These are phyloP conservation scores for Schwanniomyces sp. DNA, from an alignment of 805 yeast species.

Conservation along the genomic window DNA sequence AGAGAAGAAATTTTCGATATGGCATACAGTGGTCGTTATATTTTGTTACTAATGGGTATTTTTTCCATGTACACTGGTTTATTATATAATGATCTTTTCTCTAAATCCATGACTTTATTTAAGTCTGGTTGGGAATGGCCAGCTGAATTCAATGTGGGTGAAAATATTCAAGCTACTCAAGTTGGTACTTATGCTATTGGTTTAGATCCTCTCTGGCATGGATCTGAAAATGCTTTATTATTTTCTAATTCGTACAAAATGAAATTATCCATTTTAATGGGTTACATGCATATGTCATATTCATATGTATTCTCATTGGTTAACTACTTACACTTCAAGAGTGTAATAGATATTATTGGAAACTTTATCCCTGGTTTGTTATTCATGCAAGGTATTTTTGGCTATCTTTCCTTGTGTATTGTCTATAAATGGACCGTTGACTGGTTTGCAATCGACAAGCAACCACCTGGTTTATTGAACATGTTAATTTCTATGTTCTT, in stretches of 20 bases:
- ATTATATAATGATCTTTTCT: constrained; percentile 90
- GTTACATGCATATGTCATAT: constrained; percentile 91
- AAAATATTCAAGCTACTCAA: constrained; percentile 62
- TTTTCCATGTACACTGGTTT: constrained; percentile 96
- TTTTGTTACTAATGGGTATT: constrained; percentile 85
- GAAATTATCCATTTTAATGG: constrained; percentile 94
- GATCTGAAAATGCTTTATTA: constrained; percentile 85
- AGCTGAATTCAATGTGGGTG: constrained; percentile 64
- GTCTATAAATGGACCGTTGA: constrained; percentile 93
- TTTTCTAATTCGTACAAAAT: constrained; percentile 96
- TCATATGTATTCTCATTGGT: constrained; percentile 82
- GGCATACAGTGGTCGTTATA: constrained; percentile 94
- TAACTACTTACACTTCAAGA: constrained; percentile 68
- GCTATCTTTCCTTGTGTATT: constrained; percentile 82
- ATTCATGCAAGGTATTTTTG: constrained; percentile 96
- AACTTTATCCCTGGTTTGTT: constrained; percentile 92
- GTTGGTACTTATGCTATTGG: constrained; percentile 81
- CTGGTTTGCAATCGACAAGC: constrained; percentile 75
- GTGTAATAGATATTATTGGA: constrained; percentile 80
- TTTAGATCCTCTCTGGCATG: constrained; percentile 95
- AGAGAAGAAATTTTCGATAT: constrained; percentile 94
- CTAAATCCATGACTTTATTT: constrained; percentile 86
- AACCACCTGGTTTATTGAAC: constrained; percentile 91
- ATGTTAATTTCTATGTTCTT: constrained; percentile 96
- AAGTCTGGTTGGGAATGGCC: constrained; percentile 96